Conservation (phyloP, 768 basidiomycete genomes). For the Leccinum uliginosum region DNA sequence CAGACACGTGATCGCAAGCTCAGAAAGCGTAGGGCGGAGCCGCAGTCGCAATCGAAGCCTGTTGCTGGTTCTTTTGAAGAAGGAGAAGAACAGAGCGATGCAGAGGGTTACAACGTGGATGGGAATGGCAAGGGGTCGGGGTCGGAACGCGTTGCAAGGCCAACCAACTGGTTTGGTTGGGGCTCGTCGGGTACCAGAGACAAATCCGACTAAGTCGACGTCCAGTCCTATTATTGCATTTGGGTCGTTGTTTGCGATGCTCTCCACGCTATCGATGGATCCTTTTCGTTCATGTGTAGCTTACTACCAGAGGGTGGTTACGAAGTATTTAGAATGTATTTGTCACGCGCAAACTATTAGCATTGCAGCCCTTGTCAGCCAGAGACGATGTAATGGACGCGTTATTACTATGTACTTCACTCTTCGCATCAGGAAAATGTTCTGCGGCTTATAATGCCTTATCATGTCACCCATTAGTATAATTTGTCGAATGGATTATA, state of each 20-base stretch:
- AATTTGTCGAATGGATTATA: too few relatives aligned
- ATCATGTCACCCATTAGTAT: too few relatives aligned
- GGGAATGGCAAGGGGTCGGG: constrained; percentile 15
- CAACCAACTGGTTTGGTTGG: constrained; percentile 34
- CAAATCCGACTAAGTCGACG: constrained; percentile 18
- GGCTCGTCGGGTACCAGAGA: constrained; percentile 23
- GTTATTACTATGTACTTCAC: background rate
- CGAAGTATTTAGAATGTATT: constrained; percentile 12
- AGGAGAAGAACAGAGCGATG: constrained; percentile 66
- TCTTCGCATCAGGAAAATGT: too few relatives aligned
- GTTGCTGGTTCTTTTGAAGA: constrained; percentile 39
- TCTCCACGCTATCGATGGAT: background rate
- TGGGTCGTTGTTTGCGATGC: background rate
- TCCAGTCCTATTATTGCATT: background rate
- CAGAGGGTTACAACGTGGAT: constrained; percentile 54
- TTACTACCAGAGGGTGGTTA: background rate
- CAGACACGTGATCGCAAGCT: constrained; percentile 41
- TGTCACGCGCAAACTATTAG: background rate
- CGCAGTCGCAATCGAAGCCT: constrained; percentile 25
- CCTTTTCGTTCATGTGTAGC: background rate
- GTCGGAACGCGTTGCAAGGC: constrained; percentile 22
- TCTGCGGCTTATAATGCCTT: too few relatives aligned
- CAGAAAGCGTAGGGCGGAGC: constrained; percentile 52
- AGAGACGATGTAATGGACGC: background rate
- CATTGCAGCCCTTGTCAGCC: background rate